Evolutionary conservation across 352 stramenopile genomes (phyloP).

Genomic region (Phytophthora citricola): DNA sequence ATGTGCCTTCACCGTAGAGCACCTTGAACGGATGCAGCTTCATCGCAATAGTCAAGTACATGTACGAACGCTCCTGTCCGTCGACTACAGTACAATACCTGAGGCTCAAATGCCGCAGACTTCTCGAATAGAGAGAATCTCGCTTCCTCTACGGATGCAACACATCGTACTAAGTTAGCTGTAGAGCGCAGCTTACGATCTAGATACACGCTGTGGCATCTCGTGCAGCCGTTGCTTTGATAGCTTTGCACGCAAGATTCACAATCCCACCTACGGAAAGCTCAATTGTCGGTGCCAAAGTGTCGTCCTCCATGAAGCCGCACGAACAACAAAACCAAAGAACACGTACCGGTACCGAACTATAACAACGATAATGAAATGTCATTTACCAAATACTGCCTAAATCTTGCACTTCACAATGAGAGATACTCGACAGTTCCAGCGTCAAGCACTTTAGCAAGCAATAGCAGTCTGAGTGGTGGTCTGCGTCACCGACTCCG

Average conservation of each 20-base stretch:
- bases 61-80: no score
- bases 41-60: no score
- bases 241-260: slow-evolving; percentile 7
- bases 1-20: no score
- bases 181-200: slow-evolving; percentile 1
- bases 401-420: background rate
- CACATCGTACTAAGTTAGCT: background rate
- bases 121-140: no score
- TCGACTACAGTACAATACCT: no score
- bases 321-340: background rate
- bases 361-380: slow-evolving; percentile 17
- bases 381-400: slow-evolving; percentile 11
- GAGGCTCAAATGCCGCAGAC: no score
- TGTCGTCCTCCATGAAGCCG: no score
- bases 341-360: background rate
- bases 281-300: no score
- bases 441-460: slow-evolving; percentile 18
- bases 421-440: background rate
- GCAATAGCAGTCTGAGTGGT: slow-evolving; percentile 9
- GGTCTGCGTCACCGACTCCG: slow-evolving; percentile 4
- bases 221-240: background rate
- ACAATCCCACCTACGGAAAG: background rate
- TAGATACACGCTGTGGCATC: background rate
- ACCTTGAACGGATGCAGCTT: no score
- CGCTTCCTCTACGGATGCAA: background rate